These are phyloP conservation scores for Trichoderma hamatum DNA, from an alignment of 2,329 filamentous ascomycete genomes.

Conservation along the genomic window DNA sequence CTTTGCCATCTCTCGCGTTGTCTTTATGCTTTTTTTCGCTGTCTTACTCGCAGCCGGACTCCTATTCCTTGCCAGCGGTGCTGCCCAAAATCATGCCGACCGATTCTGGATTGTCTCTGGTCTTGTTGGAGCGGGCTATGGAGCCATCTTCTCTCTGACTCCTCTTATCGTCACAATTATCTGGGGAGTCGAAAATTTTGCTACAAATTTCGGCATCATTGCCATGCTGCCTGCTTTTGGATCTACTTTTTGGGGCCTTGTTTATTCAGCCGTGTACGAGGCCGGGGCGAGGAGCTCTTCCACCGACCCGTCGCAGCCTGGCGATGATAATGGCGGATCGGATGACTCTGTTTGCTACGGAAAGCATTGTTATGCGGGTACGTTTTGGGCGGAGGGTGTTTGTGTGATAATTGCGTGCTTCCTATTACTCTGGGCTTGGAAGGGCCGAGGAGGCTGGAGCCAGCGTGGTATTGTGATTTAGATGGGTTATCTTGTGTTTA, in stretches of 20 bases:
- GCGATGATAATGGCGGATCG: conserved; percentile 37
- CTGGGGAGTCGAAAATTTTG: conserved; percentile 98
- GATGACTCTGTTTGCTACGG: conserved; percentile 76
- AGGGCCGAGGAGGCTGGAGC: conserved; percentile 74
- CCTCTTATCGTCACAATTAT: conserved; percentile 96
- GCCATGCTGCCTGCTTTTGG: conserved; percentile 88
- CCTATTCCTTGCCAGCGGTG: conserved; percentile 74
- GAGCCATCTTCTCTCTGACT: conserved; percentile 84
- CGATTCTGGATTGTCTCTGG: conserved; percentile 86
- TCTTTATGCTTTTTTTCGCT: conserved; percentile 77
- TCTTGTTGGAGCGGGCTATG: conserved; percentile 87
- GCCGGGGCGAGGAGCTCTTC: conserved; percentile 56
- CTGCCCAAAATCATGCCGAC: conserved; percentile 71
- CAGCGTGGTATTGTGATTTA: conserved; percentile 71
- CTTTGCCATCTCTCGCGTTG: conserved; percentile 73
- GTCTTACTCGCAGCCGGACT: conserved; percentile 75
- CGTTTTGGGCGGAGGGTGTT: conserved; percentile 83
- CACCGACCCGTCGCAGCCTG: conserved; percentile 31
- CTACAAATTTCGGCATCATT: conserved; percentile 95
- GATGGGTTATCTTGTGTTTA: not conserved
- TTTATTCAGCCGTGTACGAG: conserved; percentile 86
- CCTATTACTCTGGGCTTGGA: conserved; percentile 79
- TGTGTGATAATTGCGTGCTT: conserved; percentile 78
- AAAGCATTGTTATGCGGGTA: conserved; percentile 74
- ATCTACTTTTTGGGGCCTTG: conserved; percentile 83